A percentile compares a stretch with the other conserved stretches of the same genome.
Conservation (phyloP, 345 rosid species). For the Eucalyptus melliodora region DNA sequence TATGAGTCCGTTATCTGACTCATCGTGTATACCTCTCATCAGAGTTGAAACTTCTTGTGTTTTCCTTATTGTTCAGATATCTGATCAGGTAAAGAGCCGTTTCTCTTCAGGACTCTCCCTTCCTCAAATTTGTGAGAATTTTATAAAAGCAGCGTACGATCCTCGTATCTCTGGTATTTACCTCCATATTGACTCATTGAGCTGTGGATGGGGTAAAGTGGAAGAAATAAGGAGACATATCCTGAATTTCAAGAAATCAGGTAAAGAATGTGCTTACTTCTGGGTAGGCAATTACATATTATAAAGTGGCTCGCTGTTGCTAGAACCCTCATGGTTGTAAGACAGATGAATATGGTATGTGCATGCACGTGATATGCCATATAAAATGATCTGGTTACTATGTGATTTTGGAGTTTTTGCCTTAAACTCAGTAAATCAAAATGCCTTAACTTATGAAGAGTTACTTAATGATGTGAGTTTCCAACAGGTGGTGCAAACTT, state of each 20-base stretch:
- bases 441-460: neutral
- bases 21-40: neutral
- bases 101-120: conserved; percentile 78
- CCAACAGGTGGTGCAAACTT: neutral
- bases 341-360: neutral
- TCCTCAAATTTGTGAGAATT: conserved; percentile 85
- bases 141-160: conserved; percentile 83
- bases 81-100: conserved; percentile 91
- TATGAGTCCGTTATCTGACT: neutral
- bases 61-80: conserved; percentile 46
- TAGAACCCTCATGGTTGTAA: neutral
- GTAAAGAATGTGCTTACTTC: conserved; percentile 7
- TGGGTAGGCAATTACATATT: neutral
- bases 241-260: conserved; percentile 84
- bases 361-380: neutral
- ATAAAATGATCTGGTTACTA: neutral
- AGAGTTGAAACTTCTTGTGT: neutral
- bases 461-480: neutral
- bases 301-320: neutral
- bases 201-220: conserved; percentile 94
- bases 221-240: conserved; percentile 87
- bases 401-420: neutral
- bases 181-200: conserved; percentile 75
- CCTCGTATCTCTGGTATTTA: conserved; percentile 86
- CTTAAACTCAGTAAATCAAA: neutral